Percentiles rank a stretch among this genome's conserved stretches.
phyloP scores from a whole-genome alignment of 2,329 filamentous ascomycete genomes.

The Pestalotiopsis sp. region DNA sequence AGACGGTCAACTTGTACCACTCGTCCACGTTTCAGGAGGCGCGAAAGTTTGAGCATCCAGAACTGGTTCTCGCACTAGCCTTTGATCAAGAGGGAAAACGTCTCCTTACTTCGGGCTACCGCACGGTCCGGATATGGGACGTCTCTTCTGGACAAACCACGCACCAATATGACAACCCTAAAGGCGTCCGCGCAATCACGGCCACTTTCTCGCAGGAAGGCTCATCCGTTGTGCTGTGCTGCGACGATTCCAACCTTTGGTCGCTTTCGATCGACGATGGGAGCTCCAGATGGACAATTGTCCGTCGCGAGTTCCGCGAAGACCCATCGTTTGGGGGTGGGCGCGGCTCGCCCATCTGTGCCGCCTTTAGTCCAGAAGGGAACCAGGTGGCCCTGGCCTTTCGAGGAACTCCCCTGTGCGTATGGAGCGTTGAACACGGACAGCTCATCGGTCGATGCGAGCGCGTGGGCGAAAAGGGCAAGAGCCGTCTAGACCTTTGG shows the following conservation, averaged over 20 bases:
- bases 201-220: no score
- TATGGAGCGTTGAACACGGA: background rate
- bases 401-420: background rate
- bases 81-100: background rate
- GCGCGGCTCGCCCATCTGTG: background rate
- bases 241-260: no score
- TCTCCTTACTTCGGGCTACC: background rate
- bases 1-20: background rate
- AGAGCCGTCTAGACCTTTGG: background rate
- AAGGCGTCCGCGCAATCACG: no score
- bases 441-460: background rate
- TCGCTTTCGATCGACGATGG: no score
- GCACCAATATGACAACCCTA: no score
- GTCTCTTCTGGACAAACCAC: no score
- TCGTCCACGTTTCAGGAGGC: background rate
- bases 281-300: no score
- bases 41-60: background rate
- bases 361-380: background rate
- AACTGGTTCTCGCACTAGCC: background rate
- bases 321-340: background rate
- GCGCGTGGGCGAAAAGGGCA: background rate
- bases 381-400: background rate
- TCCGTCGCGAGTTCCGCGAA: background rate
- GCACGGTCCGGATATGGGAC: no score
- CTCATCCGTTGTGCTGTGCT: no score